These are phyloP conservation scores for Taphrina wiesneri DNA, from an alignment of 1,139 yeast genomes.

Conservation along the genomic window DNA sequence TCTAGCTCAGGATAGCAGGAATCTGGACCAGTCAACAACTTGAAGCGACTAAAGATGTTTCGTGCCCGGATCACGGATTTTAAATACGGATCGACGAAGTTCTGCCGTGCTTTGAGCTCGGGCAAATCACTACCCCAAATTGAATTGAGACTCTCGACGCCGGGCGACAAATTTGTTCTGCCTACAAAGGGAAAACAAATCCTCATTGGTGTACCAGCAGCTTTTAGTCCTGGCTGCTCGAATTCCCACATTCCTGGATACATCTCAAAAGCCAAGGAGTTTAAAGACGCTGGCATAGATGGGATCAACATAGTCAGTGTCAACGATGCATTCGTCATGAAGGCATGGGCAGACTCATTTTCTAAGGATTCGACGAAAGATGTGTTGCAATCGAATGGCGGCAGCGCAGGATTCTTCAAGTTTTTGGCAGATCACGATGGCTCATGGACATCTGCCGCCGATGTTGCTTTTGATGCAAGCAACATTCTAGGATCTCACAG, in stretches of 20 bases:
- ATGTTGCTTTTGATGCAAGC: conserved; percentile 67
- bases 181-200: conserved; percentile 35
- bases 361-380: conserved; percentile 38
- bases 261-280: conserved; percentile 53
- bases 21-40: too few relatives aligned
- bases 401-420: conserved; percentile 47
- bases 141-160: conserved; percentile 9
- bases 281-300: conserved; percentile 63
- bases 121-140: conserved; percentile 13
- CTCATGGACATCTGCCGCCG: conserved; percentile 66
- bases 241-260: conserved; percentile 75
- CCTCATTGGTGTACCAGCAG: conserved; percentile 66
- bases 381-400: conserved; percentile 48
- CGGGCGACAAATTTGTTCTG: not conserved
- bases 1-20: too few relatives aligned
- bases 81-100: not conserved
- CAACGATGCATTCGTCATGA: conserved; percentile 79
- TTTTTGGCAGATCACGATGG: conserved; percentile 75
- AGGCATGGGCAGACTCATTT: conserved; percentile 21
- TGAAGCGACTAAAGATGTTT: not conserved
- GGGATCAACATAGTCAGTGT: conserved; percentile 69
- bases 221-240: conserved; percentile 84
- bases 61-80: not conserved
- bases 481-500: conserved; percentile 71
- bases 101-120: not conserved